Base-by-base conservation (phyloP, 768 basidiomycete genomes). In the Leccinum incarnatum region DNA sequence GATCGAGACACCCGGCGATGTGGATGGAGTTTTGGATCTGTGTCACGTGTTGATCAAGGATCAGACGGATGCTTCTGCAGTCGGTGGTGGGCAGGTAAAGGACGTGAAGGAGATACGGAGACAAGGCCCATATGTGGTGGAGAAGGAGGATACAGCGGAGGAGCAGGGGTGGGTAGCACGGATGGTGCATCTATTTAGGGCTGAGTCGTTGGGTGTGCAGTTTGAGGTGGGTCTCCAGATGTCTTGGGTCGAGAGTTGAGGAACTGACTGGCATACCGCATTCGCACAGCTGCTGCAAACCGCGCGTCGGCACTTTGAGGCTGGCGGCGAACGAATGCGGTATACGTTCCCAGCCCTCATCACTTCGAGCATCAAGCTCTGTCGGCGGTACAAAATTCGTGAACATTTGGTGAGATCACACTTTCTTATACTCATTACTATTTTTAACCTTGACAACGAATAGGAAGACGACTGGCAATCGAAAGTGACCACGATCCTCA, bases 131-230 rank as follows among this genome's bases (percentile, higher is more conserved):
- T 83, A 86, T 64, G 76, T 78, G 29, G 66, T 83, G 53, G 95
- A 96, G 70, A 75, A 87, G 53, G 92, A 95, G 70, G 96, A 98
- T 69, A 81, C 95, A 78, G 95, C 95, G 0, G 97, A 99, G 72
- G 97, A 99, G 72, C 97, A 99, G 67, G 97, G 97, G 0, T 99
- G 97, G 97, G 86, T 98, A 15, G 96, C 97, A 40, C 79, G 96
- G 62, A 98, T 98, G 93, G 91, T 98, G 2, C 97, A 99, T 78
- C 72, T 98, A 32, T 97, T 98, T 84, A 79, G 88, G 21, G 83
- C 92, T 0, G 93, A 97, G 53, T 89, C 91, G 27, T 72, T 98
- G 62, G 89, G 83, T 64, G 83, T 88, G 14, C 97, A 99, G 67
- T 96, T 94, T 63, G 89, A 95, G 82, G 95, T 92, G 7, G 12